Evolutionary conservation across 2,329 filamentous ascomycete genomes (phyloP), one percentile per base, ranked within the genome.

Genomic region (Fusarium drepaniforme): DNA sequence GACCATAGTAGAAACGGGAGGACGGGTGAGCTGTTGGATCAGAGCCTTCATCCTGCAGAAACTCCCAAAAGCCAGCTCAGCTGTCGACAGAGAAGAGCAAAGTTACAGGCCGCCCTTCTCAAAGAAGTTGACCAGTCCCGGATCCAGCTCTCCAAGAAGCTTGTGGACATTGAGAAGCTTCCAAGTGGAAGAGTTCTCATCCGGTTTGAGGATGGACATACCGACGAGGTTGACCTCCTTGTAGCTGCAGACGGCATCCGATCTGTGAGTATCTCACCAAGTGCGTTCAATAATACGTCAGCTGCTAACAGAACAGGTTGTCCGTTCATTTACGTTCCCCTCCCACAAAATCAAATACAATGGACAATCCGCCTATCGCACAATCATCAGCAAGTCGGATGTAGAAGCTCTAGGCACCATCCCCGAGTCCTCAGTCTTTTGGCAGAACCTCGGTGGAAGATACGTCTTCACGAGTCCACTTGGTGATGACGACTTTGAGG

Each of bases 171-270:
- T 3, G 77, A 84, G 5, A 80, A 88, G 59, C 69, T 84, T 3
- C 75, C 79, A 0, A 73, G 67, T 16, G 78, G 76, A 0, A 86
- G 84, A 5, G 79, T 88, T 2, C 72, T 80, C 4, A 78, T 90
- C 12, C 57, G 67, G 0, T 90, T 91, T 67, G 81, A 85, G 15
- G 87, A 90, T 71, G 84, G 84, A 5, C 76, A 75, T 6, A 62
- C 56, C 1, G 83, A 83, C 3, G 77, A 82, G 18, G 83, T 83
- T 4, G 87, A 88, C 70, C 76, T 90, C 0, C 82, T 89, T 1
- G 83, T 90, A 3, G 88, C 87, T 0, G 88, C 86, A 6, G 87
- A 90, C 74, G 87, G 88, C 4, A 89, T 89, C 62, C 84, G 86
- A 67, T 88, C 87, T 6, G 84, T 87, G 56, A 28, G 23, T 8